These are phyloP conservation scores for Parasitella parasitica DNA, from an alignment of 371 early-diverging fungal species.

Conservation along the genomic window DNA sequence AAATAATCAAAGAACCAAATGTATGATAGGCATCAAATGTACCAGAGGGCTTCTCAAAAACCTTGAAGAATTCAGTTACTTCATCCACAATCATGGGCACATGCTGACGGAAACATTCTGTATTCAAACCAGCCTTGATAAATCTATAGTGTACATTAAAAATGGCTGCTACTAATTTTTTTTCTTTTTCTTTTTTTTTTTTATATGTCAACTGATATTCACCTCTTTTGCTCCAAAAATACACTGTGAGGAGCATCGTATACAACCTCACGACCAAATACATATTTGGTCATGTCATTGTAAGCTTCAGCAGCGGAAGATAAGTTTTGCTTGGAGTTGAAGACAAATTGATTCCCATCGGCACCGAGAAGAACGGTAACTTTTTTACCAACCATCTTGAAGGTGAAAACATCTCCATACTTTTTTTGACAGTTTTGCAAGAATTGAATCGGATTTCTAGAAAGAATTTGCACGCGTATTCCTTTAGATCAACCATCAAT, in stretches of 20 bases:
- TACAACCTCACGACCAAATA: slow-evolving; percentile 95
- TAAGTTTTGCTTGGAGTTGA: slow-evolving; percentile 87
- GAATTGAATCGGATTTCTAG: slow-evolving; percentile 81
- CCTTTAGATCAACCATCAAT: not conserved
- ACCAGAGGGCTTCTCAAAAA: slow-evolving; percentile 32
- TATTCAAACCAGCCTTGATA: slow-evolving; percentile 89
- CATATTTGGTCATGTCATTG: slow-evolving; percentile 89
- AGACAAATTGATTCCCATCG: slow-evolving; percentile 95
- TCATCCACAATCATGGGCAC: slow-evolving; percentile 89
- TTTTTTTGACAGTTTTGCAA: slow-evolving; percentile 65
- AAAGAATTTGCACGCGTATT: not conserved
- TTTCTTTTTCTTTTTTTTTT: too few relatives aligned
- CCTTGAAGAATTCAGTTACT: slow-evolving; percentile 71
- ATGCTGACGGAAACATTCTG: slow-evolving; percentile 84
- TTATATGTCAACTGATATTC: too few relatives aligned
- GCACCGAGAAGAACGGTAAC: slow-evolving; percentile 89
- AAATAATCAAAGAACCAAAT: slow-evolving; percentile 90
- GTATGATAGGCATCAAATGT: slow-evolving; percentile 73
- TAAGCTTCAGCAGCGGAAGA: slow-evolving; percentile 96
- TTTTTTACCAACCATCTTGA: slow-evolving; percentile 87
- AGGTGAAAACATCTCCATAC: slow-evolving; percentile 93
- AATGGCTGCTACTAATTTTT: too few relatives aligned
- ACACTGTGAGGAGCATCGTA: slow-evolving; percentile 92
- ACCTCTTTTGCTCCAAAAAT: slow-evolving; percentile 97
- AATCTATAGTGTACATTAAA: too few relatives aligned